Percentiles rank a stretch among this genome's conserved stretches.
phyloP scores from a whole-genome alignment of 2,329 filamentous ascomycete species.

The Beauveria pseudobassiana region DNA sequence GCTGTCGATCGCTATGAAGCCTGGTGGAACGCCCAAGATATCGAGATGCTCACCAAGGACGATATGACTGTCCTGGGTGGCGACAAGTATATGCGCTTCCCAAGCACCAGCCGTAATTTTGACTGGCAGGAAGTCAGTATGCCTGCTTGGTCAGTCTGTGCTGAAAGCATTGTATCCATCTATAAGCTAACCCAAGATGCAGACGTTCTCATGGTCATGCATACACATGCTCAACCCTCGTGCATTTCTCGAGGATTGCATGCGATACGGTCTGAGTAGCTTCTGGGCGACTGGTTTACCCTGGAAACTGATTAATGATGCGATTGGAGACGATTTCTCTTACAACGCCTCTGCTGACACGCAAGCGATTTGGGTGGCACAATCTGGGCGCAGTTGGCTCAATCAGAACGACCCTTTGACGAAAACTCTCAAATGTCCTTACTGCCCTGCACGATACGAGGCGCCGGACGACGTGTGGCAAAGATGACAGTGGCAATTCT shows the following conservation, averaged over 20 bases:
- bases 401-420: conserved; percentile 42
- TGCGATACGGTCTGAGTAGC: conserved; percentile 47
- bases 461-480: conserved; percentile 52
- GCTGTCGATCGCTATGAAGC: conserved; percentile 60
- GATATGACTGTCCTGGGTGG: conserved; percentile 25
- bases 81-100: conserved; percentile 28
- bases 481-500: conserved; percentile 35
- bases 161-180: background rate
- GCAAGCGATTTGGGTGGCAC: conserved; percentile 36
- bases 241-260: conserved; percentile 65
- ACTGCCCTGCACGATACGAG: conserved; percentile 34
- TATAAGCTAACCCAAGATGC: background rate
- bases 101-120: conserved; percentile 21
- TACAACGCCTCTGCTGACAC: conserved; percentile 42
- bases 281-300: conserved; percentile 59
- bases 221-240: conserved; percentile 73
- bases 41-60: conserved; percentile 24
- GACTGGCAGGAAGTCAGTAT: conserved; percentile 31
- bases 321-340: conserved; percentile 52
- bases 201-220: conserved; percentile 76
- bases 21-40: conserved; percentile 50
- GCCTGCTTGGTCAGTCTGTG: conserved; percentile 44
- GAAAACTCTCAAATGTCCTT: conserved; percentile 48
- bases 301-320: conserved; percentile 51
- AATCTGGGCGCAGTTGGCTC: conserved; percentile 50